Base-by-base conservation (phyloP, 2,329 filamentous ascomycete genomes). In the Huntiella savannae region DNA sequence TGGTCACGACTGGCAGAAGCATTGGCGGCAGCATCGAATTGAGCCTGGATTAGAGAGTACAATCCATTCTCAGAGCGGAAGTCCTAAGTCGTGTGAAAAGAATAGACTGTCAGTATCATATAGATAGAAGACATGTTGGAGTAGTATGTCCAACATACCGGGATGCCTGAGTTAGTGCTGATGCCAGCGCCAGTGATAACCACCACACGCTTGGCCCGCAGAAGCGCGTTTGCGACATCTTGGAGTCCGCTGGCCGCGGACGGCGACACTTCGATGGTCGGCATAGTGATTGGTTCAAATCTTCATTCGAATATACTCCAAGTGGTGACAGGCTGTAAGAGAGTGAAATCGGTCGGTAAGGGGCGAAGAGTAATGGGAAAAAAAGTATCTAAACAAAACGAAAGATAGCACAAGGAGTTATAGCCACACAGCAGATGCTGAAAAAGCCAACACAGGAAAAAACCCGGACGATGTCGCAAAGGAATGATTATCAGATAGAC, bases 101-200 rank as follows among this genome's bases (percentile, higher is more conserved):
- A 36, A 37, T 17, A 11, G 13, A 34, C 32, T 28, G 33, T 22
- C 4, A 44, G 37, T n/a, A 8, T 13, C 6, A 40, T 40, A n/a
- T 12, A 16, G 13, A 13, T 16, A 17, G 4, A 7, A 16, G 15
- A 11, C 13, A n/a, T 37, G 8, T 28, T 19, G 17, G 17, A 28
- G 22, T 7, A 28, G 22, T 28, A 28, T 28, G 12, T 22, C 16
- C 33, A 11, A 43, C 50, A 46, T 64, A 82, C 79, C 43, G 79
- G 79, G 56, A 83, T 83, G 47, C 79, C 79, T 51, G 77, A 82
- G 57, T 82, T 83, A 43, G 79, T 83, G 56, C 77, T 81, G 56
- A 83, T 83, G 45, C 79, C 79, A 42, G 79, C 79, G 43, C 79
- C 79, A 0, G 79, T 83, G 32, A 83, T 66, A 15, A 83, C 73